Evolutionary conservation across 768 basidiomycete species (phyloP), one percentile per base, ranked within the genome.

Genomic region (Boletus pseudo-olivaceus): DNA sequence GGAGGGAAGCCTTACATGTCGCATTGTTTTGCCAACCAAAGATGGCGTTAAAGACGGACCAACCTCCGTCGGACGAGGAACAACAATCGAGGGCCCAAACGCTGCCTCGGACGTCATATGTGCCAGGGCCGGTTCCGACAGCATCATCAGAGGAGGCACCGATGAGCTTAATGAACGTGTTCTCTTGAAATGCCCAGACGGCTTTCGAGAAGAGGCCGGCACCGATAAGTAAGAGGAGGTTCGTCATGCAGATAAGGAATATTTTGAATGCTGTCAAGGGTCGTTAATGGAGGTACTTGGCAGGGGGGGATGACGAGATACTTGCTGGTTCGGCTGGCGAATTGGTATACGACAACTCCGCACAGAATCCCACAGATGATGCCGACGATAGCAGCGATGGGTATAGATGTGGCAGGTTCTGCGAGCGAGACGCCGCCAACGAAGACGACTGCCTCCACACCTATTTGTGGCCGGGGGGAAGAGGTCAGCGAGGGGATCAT

Each of bases 371-470:
- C 95, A 49, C 82, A 81, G 49, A 94, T 65, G 53, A 98, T 73
- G 27, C 95, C 96, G 34, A 86, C 83, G 53, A 98, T 87, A 45
- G 93, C 83, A 7, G 96, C 88, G 40, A 98, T 86, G 1, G 96
- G 96, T 61, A 97, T 95, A 7, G 94, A 81, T 1, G 79, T 82
- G 2, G 90, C 95, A 5, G 84, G 76, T 63, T 91, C 81, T 32
- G 87, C 87, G 47, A 98, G 85, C 5, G 94, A 87, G 33, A 98
- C 93, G 47, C 94, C 93, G 4, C 94, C 91, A 34, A 97, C 93
- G 65, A 98, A 97, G 56, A 98, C 78, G 53, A 97, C 88, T 1
- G 90, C 93, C 69, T 98, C 95, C 56, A 98, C 76, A 44, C 85
- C 85, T 87, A 42, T 58, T 20, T 5, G 23, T 17, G 35, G 23